These are phyloP conservation scores for Cydonia oblonga DNA, from an alignment of 331 rosid species.

Conservation along the genomic window DNA sequence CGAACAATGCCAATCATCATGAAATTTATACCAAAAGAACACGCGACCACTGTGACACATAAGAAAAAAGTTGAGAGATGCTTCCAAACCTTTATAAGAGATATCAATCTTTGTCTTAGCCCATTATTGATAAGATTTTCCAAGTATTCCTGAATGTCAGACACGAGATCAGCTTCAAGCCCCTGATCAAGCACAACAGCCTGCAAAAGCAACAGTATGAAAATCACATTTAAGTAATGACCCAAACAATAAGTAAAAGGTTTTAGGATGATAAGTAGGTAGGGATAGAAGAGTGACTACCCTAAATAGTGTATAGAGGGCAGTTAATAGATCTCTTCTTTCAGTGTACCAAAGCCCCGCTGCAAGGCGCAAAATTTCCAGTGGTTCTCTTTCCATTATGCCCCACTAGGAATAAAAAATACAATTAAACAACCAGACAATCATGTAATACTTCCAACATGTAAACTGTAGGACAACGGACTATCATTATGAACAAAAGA, in stretches of 20 bases:
- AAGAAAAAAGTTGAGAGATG: background rate
- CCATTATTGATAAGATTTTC: constrained; percentile 78
- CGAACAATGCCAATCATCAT: background rate
- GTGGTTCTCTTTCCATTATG: constrained; percentile 81
- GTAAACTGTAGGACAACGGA: background rate
- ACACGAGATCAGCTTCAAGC: constrained; percentile 58
- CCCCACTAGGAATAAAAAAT: constrained; percentile 52
- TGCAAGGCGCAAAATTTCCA: constrained; percentile 70
- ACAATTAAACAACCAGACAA: background rate
- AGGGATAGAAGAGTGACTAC: constrained; percentile 31
- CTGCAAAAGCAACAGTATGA: constrained; percentile 31
- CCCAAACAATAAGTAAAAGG: constrained; percentile 3
- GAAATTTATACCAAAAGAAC: background rate
- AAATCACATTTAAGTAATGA: constrained; percentile 4
- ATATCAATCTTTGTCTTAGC: constrained; percentile 66
- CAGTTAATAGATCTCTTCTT: constrained; percentile 80
- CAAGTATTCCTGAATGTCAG: constrained; percentile 69
- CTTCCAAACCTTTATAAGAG: constrained; percentile 71
- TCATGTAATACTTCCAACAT: background rate
- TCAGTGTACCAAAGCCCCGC: constrained; percentile 94
- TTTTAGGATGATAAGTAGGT: constrained; percentile 2
- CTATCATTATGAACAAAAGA: background rate
- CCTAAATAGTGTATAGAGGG: constrained; percentile 78
- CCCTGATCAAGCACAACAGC: constrained; percentile 97
- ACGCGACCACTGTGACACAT: background rate